Base-by-base conservation (phyloP, 2,329 filamentous ascomycete species). In the Fusarium sp. region DNA sequence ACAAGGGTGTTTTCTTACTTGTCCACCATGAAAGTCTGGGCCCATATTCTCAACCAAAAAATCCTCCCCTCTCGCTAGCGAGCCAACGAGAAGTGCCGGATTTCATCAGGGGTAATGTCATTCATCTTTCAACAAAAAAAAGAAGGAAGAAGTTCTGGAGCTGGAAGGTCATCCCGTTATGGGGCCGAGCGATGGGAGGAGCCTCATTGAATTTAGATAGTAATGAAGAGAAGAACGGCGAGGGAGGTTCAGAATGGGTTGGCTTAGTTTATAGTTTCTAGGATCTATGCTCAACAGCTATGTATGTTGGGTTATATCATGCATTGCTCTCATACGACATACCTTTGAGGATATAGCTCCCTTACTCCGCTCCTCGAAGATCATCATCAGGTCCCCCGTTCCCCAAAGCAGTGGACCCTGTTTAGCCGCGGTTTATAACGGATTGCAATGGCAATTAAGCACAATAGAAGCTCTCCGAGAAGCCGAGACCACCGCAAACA, bases 61-160 rank as follows among this genome's bases (percentile, higher is more conserved):
- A 13, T 23, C 26, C 30, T 31, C 46, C 47, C 56, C 52, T 50
- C 59, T 40, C 46, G 37, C 42, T 47, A 59, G 58, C 42, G 49
- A 67, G 51, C 71, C 71, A 73, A 73, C 71, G 71, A 73, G 67
- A 62, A 67, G 49, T 62, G 50, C 28, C 42, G 58, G 47, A 72
- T 73, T 73, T 57, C 66, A 67, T 73, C 65, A 72, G 51, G 66
- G 60, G 56, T 65, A 52, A 31, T 47, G 49, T 65, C 16, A 64
- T 55, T 38, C 50, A 20, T 33, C 28, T 50, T 23, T 54, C 62
- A 67, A 70, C 66, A 67, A 69, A 69, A 69, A 55, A 58, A 54
- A 49, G 51, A 31, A 58, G 26, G 30, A 30, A 49, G 31, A 44
- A 49, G 31, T 38, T 34, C 26, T 57, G 23, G 33, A 51, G 16